A percentile compares a stretch with the other conserved stretches of the same genome.
phyloP scores from a whole-genome alignment of 495 filamentous ascomycete species.

The Haplographium delicatum region DNA sequence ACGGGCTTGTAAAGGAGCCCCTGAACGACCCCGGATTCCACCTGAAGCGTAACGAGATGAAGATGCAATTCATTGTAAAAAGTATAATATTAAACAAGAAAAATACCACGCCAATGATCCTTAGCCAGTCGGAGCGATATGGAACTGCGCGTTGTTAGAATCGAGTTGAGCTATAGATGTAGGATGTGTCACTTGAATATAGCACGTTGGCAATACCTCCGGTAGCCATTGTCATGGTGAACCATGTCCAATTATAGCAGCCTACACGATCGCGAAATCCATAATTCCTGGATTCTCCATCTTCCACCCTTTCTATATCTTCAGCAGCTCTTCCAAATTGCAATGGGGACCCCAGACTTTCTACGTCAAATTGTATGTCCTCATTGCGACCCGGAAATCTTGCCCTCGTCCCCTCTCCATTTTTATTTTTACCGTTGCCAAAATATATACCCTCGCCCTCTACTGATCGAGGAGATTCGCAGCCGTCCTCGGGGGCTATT shows the following conservation, averaged over 20 bases:
- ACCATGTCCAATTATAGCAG: constrained; percentile 60
- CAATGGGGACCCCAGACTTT: not conserved
- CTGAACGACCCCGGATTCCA: constrained; percentile 66
- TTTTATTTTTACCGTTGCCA: not conserved
- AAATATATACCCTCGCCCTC: constrained; percentile 1
- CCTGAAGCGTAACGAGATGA: constrained; percentile 66
- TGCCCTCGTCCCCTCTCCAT: constrained; percentile 10
- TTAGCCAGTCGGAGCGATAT: constrained; percentile 62
- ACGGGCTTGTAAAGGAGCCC: constrained; percentile 68
- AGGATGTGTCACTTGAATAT: constrained; percentile 50
- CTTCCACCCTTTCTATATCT: not conserved
- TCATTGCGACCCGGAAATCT: not conserved
- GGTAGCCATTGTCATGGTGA: constrained; percentile 76
- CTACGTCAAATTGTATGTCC: not conserved
- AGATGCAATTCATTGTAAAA: constrained; percentile 61
- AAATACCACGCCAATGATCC: constrained; percentile 65
- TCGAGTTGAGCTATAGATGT: constrained; percentile 31
- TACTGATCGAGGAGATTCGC: constrained; percentile 14
- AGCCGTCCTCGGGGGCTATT: constrained; percentile 18
- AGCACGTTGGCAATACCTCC: constrained; percentile 80
- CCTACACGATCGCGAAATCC: constrained; percentile 41
- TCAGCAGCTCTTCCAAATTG: not conserved
- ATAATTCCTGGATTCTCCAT: constrained; percentile 23
- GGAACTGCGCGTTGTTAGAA: constrained; percentile 38
- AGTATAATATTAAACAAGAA: constrained; percentile 72